A percentile compares a stretch with the other conserved stretches of the same genome.
Evolutionary conservation across 768 basidiomycete genomes (phyloP).

Genomic region (Tulasnella sp.): DNA sequence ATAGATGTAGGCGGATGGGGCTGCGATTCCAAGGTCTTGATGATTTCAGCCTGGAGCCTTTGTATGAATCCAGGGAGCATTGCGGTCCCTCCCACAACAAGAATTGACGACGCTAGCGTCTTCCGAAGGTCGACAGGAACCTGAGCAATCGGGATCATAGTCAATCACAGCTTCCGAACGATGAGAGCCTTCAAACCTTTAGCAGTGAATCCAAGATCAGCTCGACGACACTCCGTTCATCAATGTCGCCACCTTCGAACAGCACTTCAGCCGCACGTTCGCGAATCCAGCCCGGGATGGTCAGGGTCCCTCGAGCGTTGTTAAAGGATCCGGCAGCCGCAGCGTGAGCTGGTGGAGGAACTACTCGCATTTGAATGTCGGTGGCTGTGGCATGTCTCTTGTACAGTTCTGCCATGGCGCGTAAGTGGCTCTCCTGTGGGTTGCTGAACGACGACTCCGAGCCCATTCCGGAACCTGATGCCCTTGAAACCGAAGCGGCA

Average conservation of each 20-base stretch:
- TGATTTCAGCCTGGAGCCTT: slow-evolving; percentile 77
- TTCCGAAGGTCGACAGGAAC: slow-evolving; percentile 88
- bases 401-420: slow-evolving; percentile 71
- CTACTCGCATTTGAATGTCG: slow-evolving; percentile 68
- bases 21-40: slow-evolving; percentile 59
- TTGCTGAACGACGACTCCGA: slow-evolving; percentile 22
- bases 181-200: slow-evolving; percentile 56
- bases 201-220: slow-evolving; percentile 76
- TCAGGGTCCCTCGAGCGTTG: slow-evolving; percentile 73
- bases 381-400: slow-evolving; percentile 77
- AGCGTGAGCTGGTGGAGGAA: slow-evolving; percentile 62
- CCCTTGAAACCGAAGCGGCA: slow-evolving; percentile 12
- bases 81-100: slow-evolving; percentile 85
- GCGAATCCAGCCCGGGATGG: slow-evolving; percentile 93
- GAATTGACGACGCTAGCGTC: slow-evolving; percentile 78
- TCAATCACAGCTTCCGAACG: neutral
- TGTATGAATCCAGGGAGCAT: slow-evolving; percentile 94
- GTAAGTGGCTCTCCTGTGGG: slow-evolving; percentile 57
- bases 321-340: slow-evolving; percentile 45
- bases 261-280: slow-evolving; percentile 90
- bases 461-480: neutral
- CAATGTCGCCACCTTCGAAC: slow-evolving; percentile 87
- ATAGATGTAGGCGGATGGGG: slow-evolving; percentile 39
- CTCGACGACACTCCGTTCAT: slow-evolving; percentile 83
- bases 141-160: slow-evolving; percentile 48